phyloP scores from a whole-genome alignment of 31 red algal genomes.

The Porphyra umbilicalis region DNA sequence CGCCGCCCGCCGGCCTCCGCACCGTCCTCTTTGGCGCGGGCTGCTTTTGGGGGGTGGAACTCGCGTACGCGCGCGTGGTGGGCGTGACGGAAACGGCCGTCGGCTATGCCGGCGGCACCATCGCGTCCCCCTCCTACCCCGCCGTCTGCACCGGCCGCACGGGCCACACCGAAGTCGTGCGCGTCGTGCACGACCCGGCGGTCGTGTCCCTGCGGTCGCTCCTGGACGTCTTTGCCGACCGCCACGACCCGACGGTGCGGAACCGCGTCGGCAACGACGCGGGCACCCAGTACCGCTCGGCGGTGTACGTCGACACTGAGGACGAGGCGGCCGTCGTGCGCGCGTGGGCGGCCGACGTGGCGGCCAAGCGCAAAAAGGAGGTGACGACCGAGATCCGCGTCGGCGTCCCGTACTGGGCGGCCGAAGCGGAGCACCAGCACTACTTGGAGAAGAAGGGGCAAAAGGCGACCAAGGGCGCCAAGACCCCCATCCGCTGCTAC shows the following conservation, averaged over 20 bases:
- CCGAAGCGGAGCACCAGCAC: slow-evolving; percentile 68
- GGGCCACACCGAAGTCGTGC: slow-evolving; percentile 86
- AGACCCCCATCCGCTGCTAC: background rate
- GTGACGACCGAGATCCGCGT: slow-evolving; percentile 34
- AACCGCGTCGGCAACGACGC: slow-evolving; percentile 86
- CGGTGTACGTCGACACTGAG: slow-evolving; percentile 58
- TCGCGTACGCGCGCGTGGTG: slow-evolving; percentile 34
- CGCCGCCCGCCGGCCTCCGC: background rate
- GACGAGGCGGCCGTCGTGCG: slow-evolving; percentile 34
- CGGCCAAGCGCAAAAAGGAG: slow-evolving; percentile 13
- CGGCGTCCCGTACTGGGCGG: slow-evolving; percentile 47
- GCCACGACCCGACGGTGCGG: slow-evolving; percentile 45
- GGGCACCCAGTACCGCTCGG: slow-evolving; percentile 87
- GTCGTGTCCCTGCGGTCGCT: slow-evolving; percentile 46
- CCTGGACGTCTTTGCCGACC: slow-evolving; percentile 67
- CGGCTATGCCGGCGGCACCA: slow-evolving; percentile 70
- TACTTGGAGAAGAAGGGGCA: slow-evolving; percentile 44
- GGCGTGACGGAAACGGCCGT: slow-evolving; percentile 65
- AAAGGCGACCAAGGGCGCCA: slow-evolving; percentile 1
- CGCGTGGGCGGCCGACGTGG: slow-evolving; percentile 18
- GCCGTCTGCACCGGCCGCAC: slow-evolving; percentile 80
- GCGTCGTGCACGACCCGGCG: slow-evolving; percentile 73
- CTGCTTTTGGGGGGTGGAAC: slow-evolving; percentile 89
- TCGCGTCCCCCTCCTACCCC: slow-evolving; percentile 61
- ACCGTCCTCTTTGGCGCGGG: slow-evolving; percentile 7